Percentiles rank a stretch among this genome's conserved stretches.
phyloP scores from a whole-genome alignment of 208 protist species.

The Trypanosoma congolense region DNA sequence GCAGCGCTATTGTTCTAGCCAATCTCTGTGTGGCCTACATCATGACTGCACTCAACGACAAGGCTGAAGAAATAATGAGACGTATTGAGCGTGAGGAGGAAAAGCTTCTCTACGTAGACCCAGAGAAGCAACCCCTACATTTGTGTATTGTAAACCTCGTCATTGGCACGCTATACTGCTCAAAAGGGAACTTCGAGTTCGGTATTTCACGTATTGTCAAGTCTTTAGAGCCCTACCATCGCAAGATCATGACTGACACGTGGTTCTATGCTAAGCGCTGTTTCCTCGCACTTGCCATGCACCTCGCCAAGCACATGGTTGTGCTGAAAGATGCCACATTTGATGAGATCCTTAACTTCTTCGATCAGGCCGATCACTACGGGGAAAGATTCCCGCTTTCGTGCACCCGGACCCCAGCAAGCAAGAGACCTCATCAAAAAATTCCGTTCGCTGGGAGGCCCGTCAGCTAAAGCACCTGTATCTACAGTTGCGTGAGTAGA shows the following conservation, averaged over 20 bases:
- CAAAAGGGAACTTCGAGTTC: slow-evolving; percentile 97
- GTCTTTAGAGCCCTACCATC: slow-evolving; percentile 94
- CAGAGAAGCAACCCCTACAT: slow-evolving; percentile 91
- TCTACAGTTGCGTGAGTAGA: slow-evolving; percentile 65
- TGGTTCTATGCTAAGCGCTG: slow-evolving; percentile 98
- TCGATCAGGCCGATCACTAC: slow-evolving; percentile 90
- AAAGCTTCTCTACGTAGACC: slow-evolving; percentile 69
- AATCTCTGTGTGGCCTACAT: slow-evolving; percentile 98
- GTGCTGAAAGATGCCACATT: slow-evolving; percentile 92
- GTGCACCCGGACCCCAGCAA: slow-evolving; percentile 81
- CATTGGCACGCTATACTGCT: slow-evolving; percentile 98
- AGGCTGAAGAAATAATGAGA: slow-evolving; percentile 96
- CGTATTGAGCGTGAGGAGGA: slow-evolving; percentile 96
- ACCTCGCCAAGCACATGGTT: slow-evolving; percentile 98
- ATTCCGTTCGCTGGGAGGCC: slow-evolving; percentile 92
- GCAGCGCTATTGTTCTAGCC: slow-evolving; percentile 94
- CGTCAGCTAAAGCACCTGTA: slow-evolving; percentile 91
- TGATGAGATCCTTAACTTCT: slow-evolving; percentile 91
- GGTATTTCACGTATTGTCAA: slow-evolving; percentile 97
- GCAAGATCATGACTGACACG: slow-evolving; percentile 96
- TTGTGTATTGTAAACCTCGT: slow-evolving; percentile 98
- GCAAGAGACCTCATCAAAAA: slow-evolving; percentile 75
- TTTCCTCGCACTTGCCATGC: slow-evolving; percentile 92
- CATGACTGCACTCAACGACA: slow-evolving; percentile 95
- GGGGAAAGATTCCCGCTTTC: slow-evolving; percentile 90